phyloP scores from a whole-genome alignment of 1,284 basidiomycete species.

The Irpex sp. region DNA sequence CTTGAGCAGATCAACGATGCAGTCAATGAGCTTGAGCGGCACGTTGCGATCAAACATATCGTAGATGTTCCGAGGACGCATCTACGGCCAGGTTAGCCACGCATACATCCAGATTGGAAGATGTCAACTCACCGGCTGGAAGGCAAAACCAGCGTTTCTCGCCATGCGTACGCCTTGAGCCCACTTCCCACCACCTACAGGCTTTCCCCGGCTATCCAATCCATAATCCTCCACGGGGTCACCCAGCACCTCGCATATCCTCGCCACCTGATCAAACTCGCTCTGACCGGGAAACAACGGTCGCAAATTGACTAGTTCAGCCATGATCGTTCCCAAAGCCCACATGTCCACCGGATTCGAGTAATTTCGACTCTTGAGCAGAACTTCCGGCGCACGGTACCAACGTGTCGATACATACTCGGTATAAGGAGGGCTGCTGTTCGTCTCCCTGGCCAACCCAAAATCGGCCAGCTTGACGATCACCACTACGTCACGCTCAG shows the following conservation, averaged over 20 bases:
- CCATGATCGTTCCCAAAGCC: conserved; percentile 98
- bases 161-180: conserved; percentile 83
- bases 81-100: conserved; percentile 39
- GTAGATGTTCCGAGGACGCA: conserved; percentile 73
- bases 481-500: conserved; percentile 92
- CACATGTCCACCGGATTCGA: conserved; percentile 98
- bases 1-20: conserved; percentile 87
- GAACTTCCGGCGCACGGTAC: conserved; percentile 98
- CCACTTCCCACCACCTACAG: conserved; percentile 89
- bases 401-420: conserved; percentile 99
- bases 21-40: conserved; percentile 82
- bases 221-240: conserved; percentile 88
- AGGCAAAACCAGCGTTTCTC: conserved; percentile 78
- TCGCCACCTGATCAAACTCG: conserved; percentile 90
- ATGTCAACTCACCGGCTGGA: conserved; percentile 69
- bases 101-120: conserved; percentile 5
- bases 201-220: conserved; percentile 63
- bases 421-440: conserved; percentile 90
- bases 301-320: conserved; percentile 92
- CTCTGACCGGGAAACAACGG: conserved; percentile 97
- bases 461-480: conserved; percentile 99
- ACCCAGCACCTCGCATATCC: conserved; percentile 91
- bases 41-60: conserved; percentile 78
- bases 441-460: conserved; percentile 90
- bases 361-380: conserved; percentile 89